Evolutionary conservation across 202 grass and related monocot species (phyloP), one percentile per base, ranked within the genome.

Genomic region (Cymbopogon flexuosus): DNA sequence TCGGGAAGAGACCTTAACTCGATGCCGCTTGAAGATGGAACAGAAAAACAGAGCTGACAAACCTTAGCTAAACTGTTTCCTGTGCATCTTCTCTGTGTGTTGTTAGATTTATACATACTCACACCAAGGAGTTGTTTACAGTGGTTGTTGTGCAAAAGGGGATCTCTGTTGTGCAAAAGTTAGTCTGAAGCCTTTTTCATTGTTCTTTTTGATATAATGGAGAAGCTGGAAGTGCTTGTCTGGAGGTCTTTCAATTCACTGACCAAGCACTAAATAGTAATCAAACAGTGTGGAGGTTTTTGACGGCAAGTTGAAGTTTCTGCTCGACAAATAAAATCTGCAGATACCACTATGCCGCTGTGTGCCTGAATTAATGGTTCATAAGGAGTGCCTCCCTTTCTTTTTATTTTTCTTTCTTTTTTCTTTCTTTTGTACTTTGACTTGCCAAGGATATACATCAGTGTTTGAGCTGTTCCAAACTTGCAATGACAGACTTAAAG

Each of bases 1-100:
- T 62, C 83, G 83, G 0, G 67, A 77, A 58, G 79, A 84, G 70
- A 74, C 86, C 45, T 85, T 93, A 36, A 84, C 54, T 5, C 69
- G 40, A 52, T 93, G 88, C 63, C 43, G 80, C 6, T 84, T 88
- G 86, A 93, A 90, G 61, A 47, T 73, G 62, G 65, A 85, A 22
- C 45, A 81, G 78, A 71, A 40, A 40, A 77, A 67, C 41, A 70
- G 40, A 68, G 33, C 41, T 7, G 9, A n/a, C 61, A 39, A 60
- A 39, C 36, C 21, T 74, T 88, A 88, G 77, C 3, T 51, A 18
- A 31, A 68, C 54, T 75, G 18, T 68, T 72, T 36, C 8, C 15
- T 68, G 60, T 74, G 13, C 49, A 74, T 51, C 16, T 62, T 72
- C 2, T 34, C 10, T 23, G 4, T n/a, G 70, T 70, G 63, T 76